Percentiles rank a stretch among this genome's conserved stretches.
Conservation (phyloP, 306 rosid species). For the Mucuna pruriens region DNA sequence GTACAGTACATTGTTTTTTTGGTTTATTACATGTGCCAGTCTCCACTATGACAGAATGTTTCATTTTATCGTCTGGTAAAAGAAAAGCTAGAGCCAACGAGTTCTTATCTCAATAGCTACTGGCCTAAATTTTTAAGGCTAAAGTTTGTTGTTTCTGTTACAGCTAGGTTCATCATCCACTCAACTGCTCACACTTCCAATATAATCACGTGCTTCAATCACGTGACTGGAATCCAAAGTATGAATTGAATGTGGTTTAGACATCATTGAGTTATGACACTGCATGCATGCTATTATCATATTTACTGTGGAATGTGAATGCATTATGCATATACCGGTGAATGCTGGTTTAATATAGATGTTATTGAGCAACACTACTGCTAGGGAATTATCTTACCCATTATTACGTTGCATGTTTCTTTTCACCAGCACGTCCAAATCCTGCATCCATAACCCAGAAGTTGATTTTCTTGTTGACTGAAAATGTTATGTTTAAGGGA, state of each 20-base stretch:
- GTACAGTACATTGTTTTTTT: slow-evolving; percentile 28
- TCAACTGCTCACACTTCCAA: neutral
- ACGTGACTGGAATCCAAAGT: neutral
- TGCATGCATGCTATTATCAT: slow-evolving; percentile 5
- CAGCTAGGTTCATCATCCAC: slow-evolving; percentile 15
- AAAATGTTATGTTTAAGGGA: neutral
- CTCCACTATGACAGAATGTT: slow-evolving; percentile 38
- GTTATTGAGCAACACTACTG: neutral
- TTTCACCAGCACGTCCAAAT: neutral
- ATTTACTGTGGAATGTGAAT: neutral
- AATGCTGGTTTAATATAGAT: neutral
- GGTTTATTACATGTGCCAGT: slow-evolving; percentile 36
- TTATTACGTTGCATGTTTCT: neutral
- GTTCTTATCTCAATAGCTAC: slow-evolving; percentile 35
- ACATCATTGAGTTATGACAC: neutral
- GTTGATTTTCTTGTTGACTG: neutral
- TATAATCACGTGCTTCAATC: slow-evolving; percentile 2
- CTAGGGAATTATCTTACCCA: neutral
- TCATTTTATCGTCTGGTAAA: slow-evolving; percentile 28
- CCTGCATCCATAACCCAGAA: neutral
- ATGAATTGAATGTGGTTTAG: neutral
- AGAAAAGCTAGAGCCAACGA: slow-evolving; percentile 28
- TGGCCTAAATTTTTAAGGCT: neutral
- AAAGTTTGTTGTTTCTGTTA: neutral
- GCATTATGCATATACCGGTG: neutral